These are phyloP conservation scores for Colletotrichum nymphaeae DNA, from an alignment of 2,329 filamentous ascomycete species.

Conservation along the genomic window DNA sequence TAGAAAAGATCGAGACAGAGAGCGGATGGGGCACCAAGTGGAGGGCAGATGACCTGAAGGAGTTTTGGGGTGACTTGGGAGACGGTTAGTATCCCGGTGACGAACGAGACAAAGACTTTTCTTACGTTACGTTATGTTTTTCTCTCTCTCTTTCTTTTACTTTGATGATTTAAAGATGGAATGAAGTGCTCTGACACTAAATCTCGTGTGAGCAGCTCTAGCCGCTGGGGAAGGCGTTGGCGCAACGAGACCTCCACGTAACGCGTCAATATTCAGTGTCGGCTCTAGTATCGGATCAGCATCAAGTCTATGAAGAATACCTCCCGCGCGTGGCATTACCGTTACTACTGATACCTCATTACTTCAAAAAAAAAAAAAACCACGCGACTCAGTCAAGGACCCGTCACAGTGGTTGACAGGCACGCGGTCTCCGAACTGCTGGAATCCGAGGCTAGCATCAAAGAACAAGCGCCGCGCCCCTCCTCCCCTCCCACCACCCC, in stretches of 20 bases:
- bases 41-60: conserved; percentile 63
- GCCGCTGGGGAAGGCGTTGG: conserved; percentile 27
- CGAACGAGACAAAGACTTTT: not conserved
- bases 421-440: conserved; percentile 11
- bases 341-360: not conserved
- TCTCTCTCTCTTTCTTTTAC: not conserved
- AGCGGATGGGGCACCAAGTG: conserved; percentile 66
- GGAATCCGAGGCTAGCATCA: conserved; percentile 9
- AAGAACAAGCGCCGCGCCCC: not conserved
- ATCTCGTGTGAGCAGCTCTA: conserved; percentile 19
- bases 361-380: not conserved
- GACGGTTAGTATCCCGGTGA: conserved; percentile 35
- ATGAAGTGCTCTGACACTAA: conserved; percentile 16
- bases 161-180: conserved; percentile 16
- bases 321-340: not conserved
- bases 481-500: not conserved
- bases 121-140: not conserved
- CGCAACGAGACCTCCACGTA: conserved; percentile 27
- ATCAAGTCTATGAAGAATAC: conserved; percentile 17
- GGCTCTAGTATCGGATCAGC: conserved; percentile 20
- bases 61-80: conserved; percentile 46
- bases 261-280: conserved; percentile 32
- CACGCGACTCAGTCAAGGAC: conserved; percentile 1
- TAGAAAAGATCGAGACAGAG: conserved; percentile 60
- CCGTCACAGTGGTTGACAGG: not conserved